Conservation (phyloP, 2,329 filamentous ascomycete species). For the Didymella glomerata region DNA sequence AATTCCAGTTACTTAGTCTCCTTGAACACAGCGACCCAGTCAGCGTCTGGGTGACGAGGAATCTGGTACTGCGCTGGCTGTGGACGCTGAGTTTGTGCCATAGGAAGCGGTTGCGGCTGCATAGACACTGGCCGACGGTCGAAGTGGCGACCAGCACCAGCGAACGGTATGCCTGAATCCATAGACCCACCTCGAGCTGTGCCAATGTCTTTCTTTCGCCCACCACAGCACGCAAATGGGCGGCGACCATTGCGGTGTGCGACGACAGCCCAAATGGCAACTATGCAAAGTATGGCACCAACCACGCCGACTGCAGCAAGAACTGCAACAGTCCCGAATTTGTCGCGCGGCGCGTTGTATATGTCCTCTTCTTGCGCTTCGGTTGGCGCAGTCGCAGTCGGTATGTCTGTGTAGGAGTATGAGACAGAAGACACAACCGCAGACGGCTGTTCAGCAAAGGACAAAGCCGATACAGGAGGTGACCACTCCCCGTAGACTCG, state of each 20-base stretch:
- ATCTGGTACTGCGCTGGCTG: not conserved
- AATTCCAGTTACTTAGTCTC: not conserved
- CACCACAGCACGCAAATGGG: conserved; percentile 1
- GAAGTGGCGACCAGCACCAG: conserved; percentile 8
- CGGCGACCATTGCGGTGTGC: conserved; percentile 4
- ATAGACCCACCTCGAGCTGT: not conserved
- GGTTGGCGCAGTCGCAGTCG: not conserved
- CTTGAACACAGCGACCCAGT: conserved; percentile 2
- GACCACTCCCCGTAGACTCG: not conserved
- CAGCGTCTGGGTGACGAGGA: not conserved
- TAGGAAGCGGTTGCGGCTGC: not conserved
- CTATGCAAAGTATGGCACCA: not conserved
- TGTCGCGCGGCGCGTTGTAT: not conserved
- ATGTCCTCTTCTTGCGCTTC: not conserved
- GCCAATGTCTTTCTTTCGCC: not conserved
- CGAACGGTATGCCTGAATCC: not conserved
- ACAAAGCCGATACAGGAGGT: not conserved
- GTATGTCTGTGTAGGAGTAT: not conserved
- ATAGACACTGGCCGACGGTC: conserved; percentile 2
- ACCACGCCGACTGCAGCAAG: not conserved
- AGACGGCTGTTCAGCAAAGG: not conserved
- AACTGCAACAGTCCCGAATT: not conserved
- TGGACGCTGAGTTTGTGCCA: not conserved
- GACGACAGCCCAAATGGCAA: conserved; percentile 3
- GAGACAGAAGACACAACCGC: not conserved